Evolutionary conservation across 2,329 filamentous ascomycete genomes (phyloP).

Genomic region (Aspergillus nomiae): DNA sequence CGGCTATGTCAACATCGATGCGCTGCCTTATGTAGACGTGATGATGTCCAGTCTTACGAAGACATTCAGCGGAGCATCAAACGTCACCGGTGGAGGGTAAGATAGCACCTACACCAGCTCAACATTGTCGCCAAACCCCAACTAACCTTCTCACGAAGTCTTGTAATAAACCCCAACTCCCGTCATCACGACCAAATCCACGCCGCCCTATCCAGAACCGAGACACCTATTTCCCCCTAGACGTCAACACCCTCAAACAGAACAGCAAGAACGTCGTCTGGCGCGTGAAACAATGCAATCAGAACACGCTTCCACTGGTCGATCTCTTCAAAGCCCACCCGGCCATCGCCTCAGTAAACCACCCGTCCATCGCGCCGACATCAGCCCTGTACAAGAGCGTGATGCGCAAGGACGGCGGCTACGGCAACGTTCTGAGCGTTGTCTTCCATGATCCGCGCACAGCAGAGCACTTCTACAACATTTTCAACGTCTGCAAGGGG

Average conservation of each 20-base stretch:
- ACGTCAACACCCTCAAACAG: background rate
- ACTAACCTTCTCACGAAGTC: background rate
- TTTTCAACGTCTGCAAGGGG: background rate
- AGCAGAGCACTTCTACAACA: background rate
- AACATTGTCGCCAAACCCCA: too few relatives aligned
- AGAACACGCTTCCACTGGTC: background rate
- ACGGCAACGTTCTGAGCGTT: background rate
- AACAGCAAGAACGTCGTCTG: background rate
- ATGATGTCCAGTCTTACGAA: background rate
- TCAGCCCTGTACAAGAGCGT: background rate
- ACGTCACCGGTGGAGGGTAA: background rate
- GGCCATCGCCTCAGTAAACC: background rate
- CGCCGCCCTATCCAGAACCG: background rate
- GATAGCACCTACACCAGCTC: too few relatives aligned
- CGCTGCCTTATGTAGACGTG: background rate
- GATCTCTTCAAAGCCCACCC: background rate
- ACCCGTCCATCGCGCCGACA: background rate
- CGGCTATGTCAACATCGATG: background rate
- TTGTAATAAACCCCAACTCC: background rate
- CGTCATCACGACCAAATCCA: background rate
- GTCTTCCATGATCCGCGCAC: background rate
- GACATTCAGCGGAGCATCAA: background rate
- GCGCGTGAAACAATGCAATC: background rate
- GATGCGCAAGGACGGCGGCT: background rate
- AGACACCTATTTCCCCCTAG: background rate